Evolutionary conservation across 2,329 filamentous ascomycete species (phyloP).

Genomic region (Ophiostoma fasciatum): DNA sequence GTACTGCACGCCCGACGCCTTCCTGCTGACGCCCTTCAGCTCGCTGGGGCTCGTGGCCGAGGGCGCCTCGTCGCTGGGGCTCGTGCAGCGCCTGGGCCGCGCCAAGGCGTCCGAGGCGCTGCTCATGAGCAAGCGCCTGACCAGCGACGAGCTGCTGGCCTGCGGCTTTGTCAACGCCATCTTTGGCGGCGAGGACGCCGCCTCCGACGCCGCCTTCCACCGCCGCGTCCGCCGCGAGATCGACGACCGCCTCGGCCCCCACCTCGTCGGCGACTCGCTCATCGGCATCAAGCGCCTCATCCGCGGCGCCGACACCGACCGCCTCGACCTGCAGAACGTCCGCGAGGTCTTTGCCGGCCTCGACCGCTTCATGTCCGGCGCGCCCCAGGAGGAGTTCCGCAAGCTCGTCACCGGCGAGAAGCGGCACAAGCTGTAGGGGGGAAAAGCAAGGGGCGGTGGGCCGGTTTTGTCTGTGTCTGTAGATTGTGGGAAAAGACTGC

Average conservation of each 20-base stretch:
- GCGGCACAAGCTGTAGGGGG: slow-evolving; percentile 68
- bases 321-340: slow-evolving; percentile 63
- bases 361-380: slow-evolving; percentile 61
- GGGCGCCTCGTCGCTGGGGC: slow-evolving; percentile 63
- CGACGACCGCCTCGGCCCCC: slow-evolving; percentile 61
- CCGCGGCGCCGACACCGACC: slow-evolving; percentile 53
- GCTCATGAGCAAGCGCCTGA: slow-evolving; percentile 72
- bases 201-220: slow-evolving; percentile 51
- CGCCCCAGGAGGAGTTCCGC: slow-evolving; percentile 78
- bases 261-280: slow-evolving; percentile 68
- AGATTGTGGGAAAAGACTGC: background rate
- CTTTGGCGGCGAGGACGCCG: slow-evolving; percentile 46
- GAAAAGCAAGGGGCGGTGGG: no score
- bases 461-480: background rate
- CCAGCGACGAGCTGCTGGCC: slow-evolving; percentile 54
- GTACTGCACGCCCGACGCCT: slow-evolving; percentile 69
- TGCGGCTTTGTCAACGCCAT: slow-evolving; percentile 80
- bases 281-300: slow-evolving; percentile 76
- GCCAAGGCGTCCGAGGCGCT: slow-evolving; percentile 81
- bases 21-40: slow-evolving; percentile 81
- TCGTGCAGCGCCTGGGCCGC: slow-evolving; percentile 68
- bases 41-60: slow-evolving; percentile 83
- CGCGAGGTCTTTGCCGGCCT: slow-evolving; percentile 76
- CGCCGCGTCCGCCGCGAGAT: slow-evolving; percentile 63
- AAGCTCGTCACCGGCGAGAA: slow-evolving; percentile 80